A percentile compares a stretch with the other conserved stretches of the same genome.
phyloP scores from a whole-genome alignment of 345 rosid genomes.

The Moricandia arvensis region DNA sequence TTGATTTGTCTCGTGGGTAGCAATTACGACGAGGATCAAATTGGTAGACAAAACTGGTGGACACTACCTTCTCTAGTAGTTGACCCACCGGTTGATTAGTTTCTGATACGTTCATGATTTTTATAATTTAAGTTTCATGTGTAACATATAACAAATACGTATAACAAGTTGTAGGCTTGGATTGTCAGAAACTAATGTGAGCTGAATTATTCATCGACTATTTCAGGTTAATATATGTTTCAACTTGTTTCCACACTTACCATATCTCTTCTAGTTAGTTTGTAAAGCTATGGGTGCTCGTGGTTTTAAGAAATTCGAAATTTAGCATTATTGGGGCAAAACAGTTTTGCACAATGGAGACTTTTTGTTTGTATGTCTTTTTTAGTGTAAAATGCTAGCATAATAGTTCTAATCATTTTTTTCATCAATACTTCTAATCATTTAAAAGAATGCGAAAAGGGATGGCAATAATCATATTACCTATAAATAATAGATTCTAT shows the following conservation, averaged over 20 bases:
- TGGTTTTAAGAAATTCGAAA: not conserved
- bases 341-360: not conserved
- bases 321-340: not conserved
- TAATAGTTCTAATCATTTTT: not conserved
- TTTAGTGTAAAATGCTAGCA: not conserved
- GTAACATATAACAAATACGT: not conserved
- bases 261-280: not conserved
- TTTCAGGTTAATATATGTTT: not conserved
- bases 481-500: not conserved
- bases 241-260: not conserved
- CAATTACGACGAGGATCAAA: conserved; percentile 3
- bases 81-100: conserved; percentile 28
- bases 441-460: not conserved
- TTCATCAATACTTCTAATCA: not conserved
- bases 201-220: not conserved
- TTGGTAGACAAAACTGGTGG: conserved; percentile 25
- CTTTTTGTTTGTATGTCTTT: not conserved
- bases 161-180: not conserved
- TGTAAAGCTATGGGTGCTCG: not conserved
- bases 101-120: not conserved
- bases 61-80: conserved; percentile 24
- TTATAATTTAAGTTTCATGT: not conserved
- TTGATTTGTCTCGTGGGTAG: conserved; percentile 29
- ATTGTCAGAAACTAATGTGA: conserved; percentile 4
- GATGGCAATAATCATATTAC: not conserved